Conservation (phyloP, 2,329 filamentous ascomycete genomes). For the Xylariaceae sp. region DNA sequence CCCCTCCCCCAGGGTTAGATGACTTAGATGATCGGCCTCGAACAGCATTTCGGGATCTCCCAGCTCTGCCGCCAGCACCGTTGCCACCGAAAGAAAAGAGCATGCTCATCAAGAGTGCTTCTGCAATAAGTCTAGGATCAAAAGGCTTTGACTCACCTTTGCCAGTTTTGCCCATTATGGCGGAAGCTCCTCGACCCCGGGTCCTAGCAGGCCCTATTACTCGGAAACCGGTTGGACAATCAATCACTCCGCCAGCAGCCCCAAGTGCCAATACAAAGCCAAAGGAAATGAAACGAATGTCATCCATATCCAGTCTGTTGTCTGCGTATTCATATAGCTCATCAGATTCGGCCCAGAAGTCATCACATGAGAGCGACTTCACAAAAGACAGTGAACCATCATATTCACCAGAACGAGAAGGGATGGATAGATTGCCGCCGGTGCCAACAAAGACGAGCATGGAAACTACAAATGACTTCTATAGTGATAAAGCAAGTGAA, state of each 20-base stretch:
- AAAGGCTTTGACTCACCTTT: slow-evolving; percentile 42
- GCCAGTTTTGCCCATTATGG: slow-evolving; percentile 40
- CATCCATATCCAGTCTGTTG: slow-evolving; percentile 61
- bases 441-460: slow-evolving; percentile 34
- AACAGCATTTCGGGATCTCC: slow-evolving; percentile 35
- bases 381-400: slow-evolving; percentile 47
- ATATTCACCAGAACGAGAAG: slow-evolving; percentile 43
- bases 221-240: slow-evolving; percentile 45
- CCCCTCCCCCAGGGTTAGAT: slow-evolving; percentile 50
- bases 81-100: slow-evolving; percentile 41
- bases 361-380: slow-evolving; percentile 48
- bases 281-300: slow-evolving; percentile 49
- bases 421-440: slow-evolving; percentile 29
- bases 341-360: slow-evolving; percentile 51
- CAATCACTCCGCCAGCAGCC: slow-evolving; percentile 17
- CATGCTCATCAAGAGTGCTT: slow-evolving; percentile 32
- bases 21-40: slow-evolving; percentile 29
- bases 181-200: slow-evolving; percentile 32
- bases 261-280: slow-evolving; percentile 22
- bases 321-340: slow-evolving; percentile 61
- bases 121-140: slow-evolving; percentile 34
- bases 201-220: slow-evolving; percentile 44
- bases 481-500: slow-evolving; percentile 31
- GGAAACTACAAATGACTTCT: slow-evolving; percentile 35
- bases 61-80: slow-evolving; percentile 35